phyloP scores from a whole-genome alignment of 2,329 filamentous ascomycete species.

The Neofusicoccum laricinum region DNA sequence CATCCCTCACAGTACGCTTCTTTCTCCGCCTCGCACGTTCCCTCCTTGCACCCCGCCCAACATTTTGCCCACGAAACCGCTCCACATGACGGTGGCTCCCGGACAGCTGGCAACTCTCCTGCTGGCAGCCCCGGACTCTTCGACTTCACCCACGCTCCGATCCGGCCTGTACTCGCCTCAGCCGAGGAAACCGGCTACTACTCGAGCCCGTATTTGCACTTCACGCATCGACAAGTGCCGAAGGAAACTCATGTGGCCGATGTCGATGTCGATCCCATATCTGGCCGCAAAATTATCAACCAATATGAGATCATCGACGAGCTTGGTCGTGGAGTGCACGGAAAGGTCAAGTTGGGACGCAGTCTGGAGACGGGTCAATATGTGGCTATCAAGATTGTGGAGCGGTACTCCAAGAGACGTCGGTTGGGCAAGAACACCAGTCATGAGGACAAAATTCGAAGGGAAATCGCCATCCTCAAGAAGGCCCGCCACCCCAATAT shows the following conservation, averaged over 20 bases:
- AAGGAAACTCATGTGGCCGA: constrained; percentile 79
- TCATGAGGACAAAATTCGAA: constrained; percentile 79
- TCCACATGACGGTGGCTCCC: constrained; percentile 34
- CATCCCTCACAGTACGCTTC: constrained; percentile 40
- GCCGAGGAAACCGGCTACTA: constrained; percentile 41
- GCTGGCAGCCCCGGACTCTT: constrained; percentile 48
- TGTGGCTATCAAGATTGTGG: constrained; percentile 98
- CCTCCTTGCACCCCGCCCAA: constrained; percentile 37
- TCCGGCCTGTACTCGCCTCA: constrained; percentile 28
- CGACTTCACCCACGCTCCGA: constrained; percentile 30
- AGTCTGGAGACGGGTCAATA: constrained; percentile 72
- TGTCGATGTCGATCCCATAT: constrained; percentile 83
- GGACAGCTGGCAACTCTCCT: constrained; percentile 47
- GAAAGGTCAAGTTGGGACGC: constrained; percentile 93
- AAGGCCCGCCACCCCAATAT: constrained; percentile 98
- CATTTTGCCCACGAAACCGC: constrained; percentile 32
- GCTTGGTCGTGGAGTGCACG: constrained; percentile 91
- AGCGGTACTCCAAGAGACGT: constrained; percentile 88
- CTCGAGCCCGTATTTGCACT: constrained; percentile 50
- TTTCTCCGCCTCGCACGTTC: constrained; percentile 31
- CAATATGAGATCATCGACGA: constrained; percentile 97
- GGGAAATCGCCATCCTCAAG: constrained; percentile 96
- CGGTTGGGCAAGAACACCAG: constrained; percentile 76
- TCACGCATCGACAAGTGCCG: constrained; percentile 48
- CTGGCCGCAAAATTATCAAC: constrained; percentile 94